Evolutionary conservation across 1,284 basidiomycete genomes (phyloP).

Genomic region (Agroathelia rolfsii): DNA sequence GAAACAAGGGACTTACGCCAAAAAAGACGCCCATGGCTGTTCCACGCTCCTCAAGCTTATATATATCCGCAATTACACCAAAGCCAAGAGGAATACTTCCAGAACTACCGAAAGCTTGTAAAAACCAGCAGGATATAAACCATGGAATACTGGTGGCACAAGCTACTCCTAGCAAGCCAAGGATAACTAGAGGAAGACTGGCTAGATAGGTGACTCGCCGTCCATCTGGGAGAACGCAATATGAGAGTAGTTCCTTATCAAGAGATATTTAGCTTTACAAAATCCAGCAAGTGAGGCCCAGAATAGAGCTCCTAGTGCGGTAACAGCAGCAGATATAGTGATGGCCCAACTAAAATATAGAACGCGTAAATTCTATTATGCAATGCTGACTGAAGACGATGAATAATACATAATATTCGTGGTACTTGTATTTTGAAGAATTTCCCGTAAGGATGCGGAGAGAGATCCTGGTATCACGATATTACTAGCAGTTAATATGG

Average conservation of each 20-base stretch:
- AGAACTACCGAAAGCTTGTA: constrained; percentile 35
- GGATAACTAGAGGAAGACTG: constrained; percentile 34
- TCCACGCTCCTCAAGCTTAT: constrained; percentile 32
- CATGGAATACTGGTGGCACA: constrained; percentile 21
- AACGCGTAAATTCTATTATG: constrained; percentile 31
- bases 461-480: constrained; percentile 16
- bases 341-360: constrained; percentile 17
- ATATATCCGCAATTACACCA: constrained; percentile 41
- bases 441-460: constrained; percentile 27
- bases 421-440: constrained; percentile 36
- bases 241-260: no score
- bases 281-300: constrained; percentile 19
- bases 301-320: constrained; percentile 15
- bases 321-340: constrained; percentile 18
- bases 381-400: constrained; percentile 27
- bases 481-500: no score
- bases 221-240: no score
- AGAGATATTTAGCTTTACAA: constrained; percentile 14
- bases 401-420: constrained; percentile 33
- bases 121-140: constrained; percentile 34
- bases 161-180: constrained; percentile 34
- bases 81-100: constrained; percentile 33
- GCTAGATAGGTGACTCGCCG: constrained; percentile 31
- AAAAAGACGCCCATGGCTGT: constrained; percentile 37
- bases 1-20: constrained; percentile 31